Base-by-base conservation (phyloP, 192 early-diverging fungal genomes). In the Coemansia sp. region DNA sequence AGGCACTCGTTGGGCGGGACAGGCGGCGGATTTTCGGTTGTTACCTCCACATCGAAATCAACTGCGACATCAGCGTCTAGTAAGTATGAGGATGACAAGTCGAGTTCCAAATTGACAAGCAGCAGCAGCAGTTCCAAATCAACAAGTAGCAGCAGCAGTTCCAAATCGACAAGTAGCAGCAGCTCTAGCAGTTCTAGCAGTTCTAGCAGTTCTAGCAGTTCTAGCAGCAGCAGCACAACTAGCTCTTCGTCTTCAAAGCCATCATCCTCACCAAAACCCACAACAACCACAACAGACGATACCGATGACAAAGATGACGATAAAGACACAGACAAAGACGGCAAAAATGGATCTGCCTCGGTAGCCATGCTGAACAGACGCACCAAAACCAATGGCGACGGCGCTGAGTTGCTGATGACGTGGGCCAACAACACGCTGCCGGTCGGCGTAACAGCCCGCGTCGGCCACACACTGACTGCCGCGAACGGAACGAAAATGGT, bases 361-460 rank as follows among this genome's bases (percentile, higher is more conserved):
- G 2, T 48, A 47, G 16, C 26, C 10, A 23, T 49, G 41, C 14
- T 48, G 4, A 26, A 16, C 51, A 62, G 37, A 26, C 49, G 49
- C 20, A 22, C 19, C 27, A 23, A 20, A 10, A 14, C 7, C 27
- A 23, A 12, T 20, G 49, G 14, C 11, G 29, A 14, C 20, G 41
- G 8, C 32, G 7, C 53, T 41, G 57, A 56, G 9, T 19, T 35
- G 48, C 29, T 79, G 5, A 79, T 79, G 76, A 16, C 67, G 3
- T 79, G 76, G 76, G 49, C 66, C 59, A 74, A 70, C 50, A 35
- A 57, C 23, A 74, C 66, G 20, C 57, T 72, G 69, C 75, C 74
- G 32, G 23, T 41, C 10, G 62, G 65, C n/a, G 65, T 77, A 29
- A 47, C 61, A 6, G 75, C 66, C 8, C 71, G 81, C 18, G 60